Conservation (phyloP, 495 filamentous ascomycete genomes). For the Talaromyces stipitatus region DNA sequence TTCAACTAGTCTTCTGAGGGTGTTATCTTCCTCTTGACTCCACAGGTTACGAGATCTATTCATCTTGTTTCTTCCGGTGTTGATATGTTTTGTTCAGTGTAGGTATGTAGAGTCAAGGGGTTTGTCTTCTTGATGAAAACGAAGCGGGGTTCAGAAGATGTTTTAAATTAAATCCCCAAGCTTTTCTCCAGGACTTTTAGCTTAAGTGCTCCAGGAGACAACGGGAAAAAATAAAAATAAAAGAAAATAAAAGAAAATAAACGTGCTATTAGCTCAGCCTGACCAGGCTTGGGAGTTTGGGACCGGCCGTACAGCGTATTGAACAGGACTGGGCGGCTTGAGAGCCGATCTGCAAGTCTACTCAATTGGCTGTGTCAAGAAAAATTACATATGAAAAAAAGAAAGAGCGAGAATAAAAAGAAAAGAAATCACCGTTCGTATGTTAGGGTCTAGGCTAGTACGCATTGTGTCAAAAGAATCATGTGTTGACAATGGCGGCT, state of each 20-base stretch:
- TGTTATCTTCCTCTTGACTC: slow-evolving; percentile 4
- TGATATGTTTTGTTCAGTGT: not conserved
- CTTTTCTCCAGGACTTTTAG: not conserved
- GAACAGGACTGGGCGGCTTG: slow-evolving; percentile 3
- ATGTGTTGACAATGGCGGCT: not conserved
- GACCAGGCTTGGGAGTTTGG: not conserved
- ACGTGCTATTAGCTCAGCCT: not conserved
- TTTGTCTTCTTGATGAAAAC: not conserved
- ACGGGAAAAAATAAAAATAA: not conserved
- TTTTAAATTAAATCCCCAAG: not conserved
- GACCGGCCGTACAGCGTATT: not conserved
- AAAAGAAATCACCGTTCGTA: not conserved
- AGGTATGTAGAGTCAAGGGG: too few species aligned
- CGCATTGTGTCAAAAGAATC: not conserved
- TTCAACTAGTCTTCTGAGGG: slow-evolving; percentile 3
- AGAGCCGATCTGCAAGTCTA: slow-evolving; percentile 2
- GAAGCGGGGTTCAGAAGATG: not conserved
- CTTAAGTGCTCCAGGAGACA: not conserved
- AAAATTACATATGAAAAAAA: not conserved
- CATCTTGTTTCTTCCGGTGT: not conserved
- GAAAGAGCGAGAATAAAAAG: not conserved
- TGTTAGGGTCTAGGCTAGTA: not conserved
- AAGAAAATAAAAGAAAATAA: not conserved
- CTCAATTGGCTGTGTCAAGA: not conserved
- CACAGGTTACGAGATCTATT: slow-evolving; percentile 6